These are phyloP conservation scores for Mortierella hygrophila DNA, from an alignment of 192 early-diverging fungal species.

Conservation along the genomic window DNA sequence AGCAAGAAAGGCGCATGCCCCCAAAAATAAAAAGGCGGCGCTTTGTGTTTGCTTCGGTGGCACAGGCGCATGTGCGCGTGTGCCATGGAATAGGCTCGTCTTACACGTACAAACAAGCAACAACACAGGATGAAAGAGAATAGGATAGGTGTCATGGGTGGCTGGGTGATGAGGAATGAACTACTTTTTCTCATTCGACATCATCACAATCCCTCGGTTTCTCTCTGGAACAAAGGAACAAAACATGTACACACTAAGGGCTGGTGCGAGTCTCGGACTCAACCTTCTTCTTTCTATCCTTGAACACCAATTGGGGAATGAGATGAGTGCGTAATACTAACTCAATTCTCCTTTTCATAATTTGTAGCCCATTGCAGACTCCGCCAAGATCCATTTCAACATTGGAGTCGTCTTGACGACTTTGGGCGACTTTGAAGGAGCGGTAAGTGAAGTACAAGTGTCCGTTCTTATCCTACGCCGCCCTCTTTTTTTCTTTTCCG, in stretches of 20 bases:
- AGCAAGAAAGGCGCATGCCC: neutral
- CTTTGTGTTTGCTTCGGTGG: too few relatives aligned
- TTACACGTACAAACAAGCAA: too few relatives aligned
- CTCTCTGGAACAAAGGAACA: neutral
- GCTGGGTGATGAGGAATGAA: neutral
- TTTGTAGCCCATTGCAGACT: constrained; percentile 83
- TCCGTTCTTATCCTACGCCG: neutral
- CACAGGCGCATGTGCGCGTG: too few relatives aligned
- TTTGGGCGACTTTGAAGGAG: constrained; percentile 78
- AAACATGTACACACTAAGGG: neutral
- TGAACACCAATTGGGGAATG: too few relatives aligned
- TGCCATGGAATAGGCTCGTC: too few relatives aligned
- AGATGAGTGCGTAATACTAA: too few relatives aligned
- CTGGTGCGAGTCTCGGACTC: neutral
- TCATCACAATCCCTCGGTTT: neutral
- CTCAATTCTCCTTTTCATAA: neutral
- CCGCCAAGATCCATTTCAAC: constrained; percentile 97
- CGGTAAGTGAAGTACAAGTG: constrained; percentile 72
- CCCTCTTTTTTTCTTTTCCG: constrained; percentile 13
- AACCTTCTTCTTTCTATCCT: neutral
- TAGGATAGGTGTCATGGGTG: too few relatives aligned
- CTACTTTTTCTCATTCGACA: neutral
- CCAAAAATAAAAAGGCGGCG: neutral
- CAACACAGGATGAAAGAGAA: too few relatives aligned
- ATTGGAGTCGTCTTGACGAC: constrained; percentile 87